These are phyloP conservation scores for Penicillium sp. DNA, from an alignment of 2,329 filamentous ascomycete genomes.

Conservation along the genomic window DNA sequence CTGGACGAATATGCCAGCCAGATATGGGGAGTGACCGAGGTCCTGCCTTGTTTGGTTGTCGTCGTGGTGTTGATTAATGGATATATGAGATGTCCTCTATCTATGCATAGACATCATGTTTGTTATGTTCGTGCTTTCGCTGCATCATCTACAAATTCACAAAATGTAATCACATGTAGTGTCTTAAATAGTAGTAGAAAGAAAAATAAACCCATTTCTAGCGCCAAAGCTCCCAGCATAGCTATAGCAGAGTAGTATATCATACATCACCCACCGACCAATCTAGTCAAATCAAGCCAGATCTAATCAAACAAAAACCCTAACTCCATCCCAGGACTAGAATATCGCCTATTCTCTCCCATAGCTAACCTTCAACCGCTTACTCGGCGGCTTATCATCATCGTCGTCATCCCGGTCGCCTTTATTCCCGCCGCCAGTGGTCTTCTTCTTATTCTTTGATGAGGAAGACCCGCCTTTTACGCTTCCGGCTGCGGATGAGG, in stretches of 20 bases:
- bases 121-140: neutral
- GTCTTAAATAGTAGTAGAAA: neutral
- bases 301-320: neutral
- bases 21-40: neutral
- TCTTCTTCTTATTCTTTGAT: slow-evolving; percentile 51
- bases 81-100: neutral
- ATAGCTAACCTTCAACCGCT: slow-evolving; percentile 54
- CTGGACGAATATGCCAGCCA: neutral
- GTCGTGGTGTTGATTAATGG: neutral
- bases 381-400: slow-evolving; percentile 46
- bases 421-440: slow-evolving; percentile 28
- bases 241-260: neutral
- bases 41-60: neutral
- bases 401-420: slow-evolving; percentile 33
- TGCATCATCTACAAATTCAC: neutral
- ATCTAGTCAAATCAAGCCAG: neutral
- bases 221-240: neutral
- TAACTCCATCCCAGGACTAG: neutral
- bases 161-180: neutral
- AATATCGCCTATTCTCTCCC: slow-evolving; percentile 41
- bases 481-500: slow-evolving; percentile 32
- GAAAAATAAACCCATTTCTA: neutral
- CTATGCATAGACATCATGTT: neutral
- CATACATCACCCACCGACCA: neutral
- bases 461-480: slow-evolving; percentile 36